These are phyloP conservation scores for Drosera capensis DNA, from an alignment of 148 eudicot genomes.

Conservation along the genomic window DNA sequence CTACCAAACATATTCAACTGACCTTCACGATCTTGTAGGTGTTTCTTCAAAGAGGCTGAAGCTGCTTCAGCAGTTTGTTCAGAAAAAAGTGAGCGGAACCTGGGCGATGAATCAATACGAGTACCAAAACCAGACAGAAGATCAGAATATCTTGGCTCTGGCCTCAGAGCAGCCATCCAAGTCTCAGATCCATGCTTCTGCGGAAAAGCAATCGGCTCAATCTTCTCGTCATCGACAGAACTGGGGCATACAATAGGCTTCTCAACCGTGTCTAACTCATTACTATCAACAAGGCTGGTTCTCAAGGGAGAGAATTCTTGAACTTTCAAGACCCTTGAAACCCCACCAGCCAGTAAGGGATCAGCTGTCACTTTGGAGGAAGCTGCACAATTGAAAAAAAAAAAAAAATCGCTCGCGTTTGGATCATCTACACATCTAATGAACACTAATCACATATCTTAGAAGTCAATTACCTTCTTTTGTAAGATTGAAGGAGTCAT, in stretches of 20 bases:
- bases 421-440: neutral
- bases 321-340: constrained; percentile 80
- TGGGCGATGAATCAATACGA: constrained; percentile 33
- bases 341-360: constrained; percentile 47
- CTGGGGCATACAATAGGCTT: constrained; percentile 38
- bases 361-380: constrained; percentile 37
- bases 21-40: constrained; percentile 36
- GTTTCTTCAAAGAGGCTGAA: constrained; percentile 22
- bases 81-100: constrained; percentile 19
- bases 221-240: constrained; percentile 46
- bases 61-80: constrained; percentile 18
- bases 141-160: constrained; percentile 58
- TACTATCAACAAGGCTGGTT: constrained; percentile 53
- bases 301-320: constrained; percentile 66
- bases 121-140: constrained; percentile 62
- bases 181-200: constrained; percentile 41
- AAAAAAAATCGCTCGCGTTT: neutral
- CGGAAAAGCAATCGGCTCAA: constrained; percentile 31
- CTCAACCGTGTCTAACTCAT: constrained; percentile 55
- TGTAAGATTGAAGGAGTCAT: constrained; percentile 63
- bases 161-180: constrained; percentile 36
- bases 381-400: constrained; percentile 19
- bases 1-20: constrained; percentile 31
- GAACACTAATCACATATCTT: neutral
- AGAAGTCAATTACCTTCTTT: constrained; percentile 51